Conservation (phyloP, 1,284 basidiomycete genomes). For the Pyrrhoderma noxium region DNA sequence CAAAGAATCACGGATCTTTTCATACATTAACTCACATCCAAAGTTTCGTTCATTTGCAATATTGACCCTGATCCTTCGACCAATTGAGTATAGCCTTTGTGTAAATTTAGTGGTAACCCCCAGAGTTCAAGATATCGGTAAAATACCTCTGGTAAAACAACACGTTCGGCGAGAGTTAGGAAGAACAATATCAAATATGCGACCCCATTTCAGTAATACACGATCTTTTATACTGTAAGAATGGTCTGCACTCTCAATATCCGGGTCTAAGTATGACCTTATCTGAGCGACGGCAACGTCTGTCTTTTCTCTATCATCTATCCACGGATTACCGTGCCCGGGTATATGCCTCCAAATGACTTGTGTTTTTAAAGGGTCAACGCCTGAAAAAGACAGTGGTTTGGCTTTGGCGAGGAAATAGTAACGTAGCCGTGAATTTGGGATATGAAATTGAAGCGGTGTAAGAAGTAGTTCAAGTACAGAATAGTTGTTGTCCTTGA, state of each 20-base stretch:
- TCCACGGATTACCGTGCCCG: conserved; percentile 35
- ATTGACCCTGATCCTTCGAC: conserved; percentile 72
- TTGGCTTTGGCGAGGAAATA: conserved; percentile 60
- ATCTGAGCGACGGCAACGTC: conserved; percentile 27
- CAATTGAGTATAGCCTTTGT: conserved; percentile 61
- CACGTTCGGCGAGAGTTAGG: conserved; percentile 57
- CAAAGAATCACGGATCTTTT: background rate
- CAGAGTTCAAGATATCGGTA: background rate
- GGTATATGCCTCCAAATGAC: conserved; percentile 46
- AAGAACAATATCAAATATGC: conserved; percentile 67
- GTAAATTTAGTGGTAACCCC: background rate
- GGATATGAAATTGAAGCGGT: conserved; percentile 68
- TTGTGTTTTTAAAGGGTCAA: conserved; percentile 18
- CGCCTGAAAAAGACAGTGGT: conserved; percentile 31
- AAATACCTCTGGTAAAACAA: conserved; percentile 68
- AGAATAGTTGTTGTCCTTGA: conserved; percentile 48
- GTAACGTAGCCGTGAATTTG: conserved; percentile 72
- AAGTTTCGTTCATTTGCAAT: conserved; percentile 56
- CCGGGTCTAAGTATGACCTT: conserved; percentile 40
- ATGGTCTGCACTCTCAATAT: conserved; percentile 10
- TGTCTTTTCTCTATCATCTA: conserved; percentile 30
- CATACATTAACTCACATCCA: conserved; percentile 41
- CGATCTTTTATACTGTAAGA: conserved; percentile 46
- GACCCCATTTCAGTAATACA: conserved; percentile 66
- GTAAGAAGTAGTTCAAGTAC: conserved; percentile 58